These are phyloP conservation scores for Perilla frutescens DNA, from an alignment of 257 asterid species.

Conservation along the genomic window DNA sequence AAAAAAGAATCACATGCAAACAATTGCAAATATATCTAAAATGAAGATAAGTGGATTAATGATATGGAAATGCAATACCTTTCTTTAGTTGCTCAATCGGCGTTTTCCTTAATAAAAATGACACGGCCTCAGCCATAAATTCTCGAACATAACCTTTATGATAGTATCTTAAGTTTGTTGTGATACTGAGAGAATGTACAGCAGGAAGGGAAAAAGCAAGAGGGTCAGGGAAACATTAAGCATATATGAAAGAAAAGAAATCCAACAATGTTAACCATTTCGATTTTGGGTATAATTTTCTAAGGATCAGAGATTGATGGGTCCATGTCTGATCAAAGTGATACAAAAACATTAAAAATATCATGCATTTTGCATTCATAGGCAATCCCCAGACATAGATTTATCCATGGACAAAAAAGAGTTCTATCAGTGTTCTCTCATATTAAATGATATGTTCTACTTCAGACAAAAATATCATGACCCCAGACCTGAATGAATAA, in stretches of 20 bases:
- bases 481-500: not conserved
- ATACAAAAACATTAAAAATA: not conserved
- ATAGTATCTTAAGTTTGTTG: constrained; percentile 74
- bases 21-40: not conserved
- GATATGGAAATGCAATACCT: constrained; percentile 51
- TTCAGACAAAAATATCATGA: constrained; percentile 1
- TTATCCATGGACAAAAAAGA: not conserved
- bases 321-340: no score
- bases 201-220: not conserved
- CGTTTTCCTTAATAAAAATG: constrained; percentile 79
- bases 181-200: constrained; percentile 53
- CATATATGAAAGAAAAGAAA: constrained; percentile 20
- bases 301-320: no score
- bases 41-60: constrained; percentile 20
- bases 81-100: constrained; percentile 61
- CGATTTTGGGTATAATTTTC: no score
- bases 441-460: not conserved
- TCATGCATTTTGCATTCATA: constrained; percentile 12
- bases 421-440: constrained; percentile 9
- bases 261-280: no score
- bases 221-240: not conserved
- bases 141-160: constrained; percentile 74
- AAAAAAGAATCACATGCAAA: no score
- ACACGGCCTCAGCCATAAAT: constrained; percentile 84
- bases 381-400: constrained; percentile 23